These are phyloP conservation scores for Drechslera avenae DNA, from an alignment of 2,329 filamentous ascomycete species.

Conservation along the genomic window DNA sequence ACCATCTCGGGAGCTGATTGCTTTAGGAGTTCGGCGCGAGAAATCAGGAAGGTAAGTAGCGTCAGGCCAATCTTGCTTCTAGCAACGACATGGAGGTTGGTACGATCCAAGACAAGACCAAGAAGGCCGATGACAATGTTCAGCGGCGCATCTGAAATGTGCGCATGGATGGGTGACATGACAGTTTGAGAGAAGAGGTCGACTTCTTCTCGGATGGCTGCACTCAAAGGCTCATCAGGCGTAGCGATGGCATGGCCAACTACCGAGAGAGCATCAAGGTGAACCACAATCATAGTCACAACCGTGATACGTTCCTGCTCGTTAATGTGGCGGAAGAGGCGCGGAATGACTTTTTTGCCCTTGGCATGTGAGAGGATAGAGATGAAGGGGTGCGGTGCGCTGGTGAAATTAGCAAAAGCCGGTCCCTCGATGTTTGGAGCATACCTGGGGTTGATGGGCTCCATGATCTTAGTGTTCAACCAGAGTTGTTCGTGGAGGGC, in stretches of 20 bases:
- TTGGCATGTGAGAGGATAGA: constrained; percentile 93
- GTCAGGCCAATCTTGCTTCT: constrained; percentile 86
- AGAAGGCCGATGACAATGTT: constrained; percentile 90
- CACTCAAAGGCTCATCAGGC: constrained; percentile 70
- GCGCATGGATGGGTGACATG: constrained; percentile 86
- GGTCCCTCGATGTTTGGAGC: constrained; percentile 18
- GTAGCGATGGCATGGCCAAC: constrained; percentile 78
- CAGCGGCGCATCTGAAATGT: constrained; percentile 87
- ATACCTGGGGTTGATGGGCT: constrained; percentile 72
- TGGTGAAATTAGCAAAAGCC: constrained; percentile 40
- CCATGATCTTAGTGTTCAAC: constrained; percentile 87
- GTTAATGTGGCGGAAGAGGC: constrained; percentile 91
- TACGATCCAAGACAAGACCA: constrained; percentile 78
- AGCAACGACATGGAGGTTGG: constrained; percentile 82
- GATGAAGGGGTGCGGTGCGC: constrained; percentile 85
- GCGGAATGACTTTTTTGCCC: constrained; percentile 93
- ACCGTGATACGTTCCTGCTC: constrained; percentile 94
- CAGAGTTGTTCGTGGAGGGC: constrained; percentile 81
- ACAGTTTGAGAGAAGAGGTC: constrained; percentile 88
- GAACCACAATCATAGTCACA: constrained; percentile 92
- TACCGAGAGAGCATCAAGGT: constrained; percentile 90
- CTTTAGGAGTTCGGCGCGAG: constrained; percentile 90
- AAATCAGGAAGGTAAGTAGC: constrained; percentile 91
- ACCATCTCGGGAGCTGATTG: constrained; percentile 72
- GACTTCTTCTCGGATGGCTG: constrained; percentile 82